Evolutionary conservation across 1,284 basidiomycete species (phyloP), one percentile per base, ranked within the genome.

Genomic region (Thelephora terrestris): DNA sequence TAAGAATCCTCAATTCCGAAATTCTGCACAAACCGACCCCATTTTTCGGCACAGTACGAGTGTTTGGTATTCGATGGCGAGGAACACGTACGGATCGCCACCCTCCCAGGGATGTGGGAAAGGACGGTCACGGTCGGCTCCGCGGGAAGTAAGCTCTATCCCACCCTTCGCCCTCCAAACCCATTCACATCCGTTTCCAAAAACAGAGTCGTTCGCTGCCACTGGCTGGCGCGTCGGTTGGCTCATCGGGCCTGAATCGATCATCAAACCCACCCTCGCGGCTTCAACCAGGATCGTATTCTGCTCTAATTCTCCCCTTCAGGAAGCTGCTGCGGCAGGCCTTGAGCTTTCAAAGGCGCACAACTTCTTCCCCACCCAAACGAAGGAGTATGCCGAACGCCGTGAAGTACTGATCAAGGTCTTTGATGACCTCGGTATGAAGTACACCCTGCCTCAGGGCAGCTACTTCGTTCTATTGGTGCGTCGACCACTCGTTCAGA

Each of bases 191-290:
- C 35, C 40, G 16, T 50, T n/a, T n/a, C 21, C 32, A 35, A 21
- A 25, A 37, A 10, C 61, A 91, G 89, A 93, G 72, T 83, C 91
- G n/a, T 99, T 99, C 64, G 90, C 95, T 16, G 91, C 91, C 7
- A 99, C 96, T 1, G 96, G 96, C 21, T 99, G 95, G 95, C 83
- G 96, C 50, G 80, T 99, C 21, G 96, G 95, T 58, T 99, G 93
- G 93, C 77, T 94, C 12, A 85, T 99, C 54, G 96, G 88, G 5
- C 90, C 92, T 4, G 62, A 78, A 20, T 81, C 80, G 36, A 87
- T 99, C 57, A 87, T 96, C 50, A 72, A 73, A 34, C 91, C 95
- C 1, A 85, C 91, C 4, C 75, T 96, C 18, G 91, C 92, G 3
- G 95, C 92, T 0, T 84, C 84, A 46, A 94, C 92, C 0, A 84